Conservation (phyloP, 805 yeast species). For the Jamesozyma gamospora region DNA sequence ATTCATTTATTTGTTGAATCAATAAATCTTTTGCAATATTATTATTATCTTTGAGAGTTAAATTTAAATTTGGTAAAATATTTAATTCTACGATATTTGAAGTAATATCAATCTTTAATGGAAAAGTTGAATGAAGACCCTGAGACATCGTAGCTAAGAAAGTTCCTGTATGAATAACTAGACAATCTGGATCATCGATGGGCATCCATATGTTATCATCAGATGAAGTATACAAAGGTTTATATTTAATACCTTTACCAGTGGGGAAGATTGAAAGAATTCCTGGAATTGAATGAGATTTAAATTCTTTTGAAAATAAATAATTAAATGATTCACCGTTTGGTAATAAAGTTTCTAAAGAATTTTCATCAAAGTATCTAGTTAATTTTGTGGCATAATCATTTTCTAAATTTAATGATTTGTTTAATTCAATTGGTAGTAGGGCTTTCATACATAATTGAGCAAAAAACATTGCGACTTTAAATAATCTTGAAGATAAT, state of each 20-base stretch:
- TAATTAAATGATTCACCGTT: conserved; percentile 15
- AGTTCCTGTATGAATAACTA: conserved; percentile 23
- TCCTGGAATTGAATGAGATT: conserved; percentile 15
- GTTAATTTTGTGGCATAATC: conserved; percentile 13
- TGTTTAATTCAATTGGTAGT: background rate
- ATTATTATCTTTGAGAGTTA: background rate
- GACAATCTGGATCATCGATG: conserved; percentile 20
- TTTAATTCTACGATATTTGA: conserved; percentile 7
- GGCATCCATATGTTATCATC: conserved; percentile 22
- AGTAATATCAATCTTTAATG: conserved; percentile 14
- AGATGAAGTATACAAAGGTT: conserved; percentile 16
- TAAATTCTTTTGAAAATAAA: conserved; percentile 11
- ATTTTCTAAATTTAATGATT: conserved; percentile 1
- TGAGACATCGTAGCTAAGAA: conserved; percentile 13
- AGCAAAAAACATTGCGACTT: conserved; percentile 17
- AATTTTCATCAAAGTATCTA: conserved; percentile 11
- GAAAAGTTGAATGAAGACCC: conserved; percentile 18
- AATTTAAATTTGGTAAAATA: conserved; percentile 10
- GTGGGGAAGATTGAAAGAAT: conserved; percentile 20
- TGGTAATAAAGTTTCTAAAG: conserved; percentile 1
- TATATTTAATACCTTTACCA: conserved; percentile 18
- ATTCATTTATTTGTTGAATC: conserved; percentile 17
- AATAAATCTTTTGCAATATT: conserved; percentile 12
- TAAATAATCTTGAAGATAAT: conserved; percentile 15
- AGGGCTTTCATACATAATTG: conserved; percentile 14